Conservation (phyloP, 352 stramenopile genomes). For the Achlya hypogyna region DNA sequence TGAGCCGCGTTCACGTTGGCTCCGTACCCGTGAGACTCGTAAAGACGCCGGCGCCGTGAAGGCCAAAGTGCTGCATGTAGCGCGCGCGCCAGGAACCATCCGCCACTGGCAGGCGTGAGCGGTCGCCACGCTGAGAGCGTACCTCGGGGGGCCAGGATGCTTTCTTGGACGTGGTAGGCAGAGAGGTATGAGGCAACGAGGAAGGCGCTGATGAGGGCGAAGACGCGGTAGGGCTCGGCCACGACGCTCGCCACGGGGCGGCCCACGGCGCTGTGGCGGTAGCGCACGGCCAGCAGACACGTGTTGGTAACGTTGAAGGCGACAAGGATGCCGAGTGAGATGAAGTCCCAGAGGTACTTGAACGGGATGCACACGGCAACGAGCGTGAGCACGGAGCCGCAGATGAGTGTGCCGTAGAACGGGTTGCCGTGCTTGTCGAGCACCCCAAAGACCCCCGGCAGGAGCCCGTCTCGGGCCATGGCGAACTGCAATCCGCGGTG, state of each 20-base stretch:
- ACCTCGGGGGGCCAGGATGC: constrained; percentile 31
- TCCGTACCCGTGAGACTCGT: constrained; percentile 29
- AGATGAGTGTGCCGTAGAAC: constrained; percentile 55
- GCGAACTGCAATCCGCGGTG: constrained; percentile 70
- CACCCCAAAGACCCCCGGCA: constrained; percentile 77
- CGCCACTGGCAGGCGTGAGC: not conserved
- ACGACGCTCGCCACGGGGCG: not conserved
- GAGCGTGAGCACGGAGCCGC: constrained; percentile 35
- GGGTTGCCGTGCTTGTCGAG: constrained; percentile 66
- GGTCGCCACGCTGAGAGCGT: not conserved
- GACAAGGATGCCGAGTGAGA: constrained; percentile 83
- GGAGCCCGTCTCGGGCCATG: constrained; percentile 89
- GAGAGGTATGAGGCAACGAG: constrained; percentile 53
- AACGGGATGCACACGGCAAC: constrained; percentile 79
- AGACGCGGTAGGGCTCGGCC: not conserved
- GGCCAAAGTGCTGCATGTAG: constrained; percentile 46
- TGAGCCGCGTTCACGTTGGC: not conserved
- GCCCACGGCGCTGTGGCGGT: not conserved
- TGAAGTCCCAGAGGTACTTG: constrained; percentile 82
- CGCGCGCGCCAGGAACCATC: constrained; percentile 30
- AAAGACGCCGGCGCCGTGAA: constrained; percentile 38
- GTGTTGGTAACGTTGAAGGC: constrained; percentile 87
- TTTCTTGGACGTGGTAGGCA: constrained; percentile 53
- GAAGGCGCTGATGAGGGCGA: constrained; percentile 36
- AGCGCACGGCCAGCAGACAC: constrained; percentile 62